phyloP scores from a whole-genome alignment of 148 eudicot species.

The Rhododendron molle region DNA sequence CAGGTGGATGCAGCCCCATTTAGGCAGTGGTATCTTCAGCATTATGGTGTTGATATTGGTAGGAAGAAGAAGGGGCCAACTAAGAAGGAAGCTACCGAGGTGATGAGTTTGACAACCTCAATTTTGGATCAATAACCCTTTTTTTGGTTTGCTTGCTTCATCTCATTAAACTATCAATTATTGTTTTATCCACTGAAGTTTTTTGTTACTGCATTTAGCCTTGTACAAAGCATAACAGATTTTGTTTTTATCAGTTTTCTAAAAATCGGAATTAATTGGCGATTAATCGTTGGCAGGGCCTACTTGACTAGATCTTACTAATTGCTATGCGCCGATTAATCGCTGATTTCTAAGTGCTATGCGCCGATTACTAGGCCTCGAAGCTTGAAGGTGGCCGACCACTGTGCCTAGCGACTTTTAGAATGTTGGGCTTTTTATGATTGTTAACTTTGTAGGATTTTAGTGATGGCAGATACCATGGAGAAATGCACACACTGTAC shows the following conservation, averaged over 20 bases:
- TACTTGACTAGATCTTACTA: no score
- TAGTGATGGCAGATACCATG: neutral
- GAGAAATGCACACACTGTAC: neutral
- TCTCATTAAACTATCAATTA: neutral
- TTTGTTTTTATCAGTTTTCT: neutral
- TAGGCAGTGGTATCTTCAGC: conserved; percentile 30
- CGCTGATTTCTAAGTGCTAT: no score
- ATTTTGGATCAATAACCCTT: neutral
- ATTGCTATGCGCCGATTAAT: no score
- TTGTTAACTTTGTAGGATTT: neutral
- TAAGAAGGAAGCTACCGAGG: conserved; percentile 15
- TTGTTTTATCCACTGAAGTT: neutral
- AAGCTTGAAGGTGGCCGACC: no score
- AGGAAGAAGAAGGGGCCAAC: conserved; percentile 22
- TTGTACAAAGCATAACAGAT: neutral
- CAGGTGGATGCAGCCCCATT: conserved; percentile 32
- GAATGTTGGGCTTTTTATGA: no score
- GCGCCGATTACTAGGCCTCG: no score
- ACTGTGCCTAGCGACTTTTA: no score
- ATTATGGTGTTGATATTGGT: conserved; percentile 27
- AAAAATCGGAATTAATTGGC: no score
- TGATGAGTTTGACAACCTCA: neutral
- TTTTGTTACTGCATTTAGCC: neutral
- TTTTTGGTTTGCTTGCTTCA: neutral
- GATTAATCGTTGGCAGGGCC: no score